Evolutionary conservation across 352 stramenopile species (phyloP).

Genomic region (Globisporangium cystogenes): DNA sequence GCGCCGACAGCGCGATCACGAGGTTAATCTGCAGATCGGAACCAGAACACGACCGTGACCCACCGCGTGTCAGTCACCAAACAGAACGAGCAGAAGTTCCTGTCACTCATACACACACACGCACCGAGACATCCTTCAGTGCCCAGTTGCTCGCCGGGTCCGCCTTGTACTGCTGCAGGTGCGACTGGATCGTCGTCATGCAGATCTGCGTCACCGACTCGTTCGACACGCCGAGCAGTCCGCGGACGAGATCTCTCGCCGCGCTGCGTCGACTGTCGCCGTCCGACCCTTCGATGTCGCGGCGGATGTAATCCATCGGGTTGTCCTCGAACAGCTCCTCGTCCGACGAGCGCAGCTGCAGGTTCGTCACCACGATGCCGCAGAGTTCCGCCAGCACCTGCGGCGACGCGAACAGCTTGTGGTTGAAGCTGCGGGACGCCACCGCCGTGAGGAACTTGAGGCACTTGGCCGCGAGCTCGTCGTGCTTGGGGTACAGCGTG

Average conservation of each 20-base stretch:
- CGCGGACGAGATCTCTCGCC: slow-evolving; percentile 93
- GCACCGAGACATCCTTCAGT: slow-evolving; percentile 94
- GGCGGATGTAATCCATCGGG: slow-evolving; percentile 96
- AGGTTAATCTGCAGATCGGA: slow-evolving; percentile 79
- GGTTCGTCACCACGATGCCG: slow-evolving; percentile 97
- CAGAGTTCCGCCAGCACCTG: slow-evolving; percentile 90
- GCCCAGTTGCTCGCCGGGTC: slow-evolving; percentile 89
- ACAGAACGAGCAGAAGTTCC: too few relatives aligned
- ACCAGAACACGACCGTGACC: neutral
- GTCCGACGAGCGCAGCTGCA: slow-evolving; percentile 93
- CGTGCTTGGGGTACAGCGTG: slow-evolving; percentile 89
- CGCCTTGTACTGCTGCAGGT: slow-evolving; percentile 89
- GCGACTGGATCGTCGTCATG: slow-evolving; percentile 84
- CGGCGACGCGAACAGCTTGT: slow-evolving; percentile 76
- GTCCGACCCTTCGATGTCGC: slow-evolving; percentile 98
- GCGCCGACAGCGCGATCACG: slow-evolving; percentile 94
- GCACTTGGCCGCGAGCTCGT: slow-evolving; percentile 93
- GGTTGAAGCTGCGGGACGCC: slow-evolving; percentile 94
- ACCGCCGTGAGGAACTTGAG: slow-evolving; percentile 97
- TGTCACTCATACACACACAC: slow-evolving; percentile 21
- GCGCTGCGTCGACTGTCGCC: slow-evolving; percentile 94
- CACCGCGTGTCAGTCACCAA: neutral
- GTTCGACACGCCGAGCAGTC: slow-evolving; percentile 95
- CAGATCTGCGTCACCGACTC: slow-evolving; percentile 93
- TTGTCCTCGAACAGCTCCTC: slow-evolving; percentile 99